Conservation (phyloP, 2,329 filamentous ascomycete genomes). For the Penicillium sp. region DNA sequence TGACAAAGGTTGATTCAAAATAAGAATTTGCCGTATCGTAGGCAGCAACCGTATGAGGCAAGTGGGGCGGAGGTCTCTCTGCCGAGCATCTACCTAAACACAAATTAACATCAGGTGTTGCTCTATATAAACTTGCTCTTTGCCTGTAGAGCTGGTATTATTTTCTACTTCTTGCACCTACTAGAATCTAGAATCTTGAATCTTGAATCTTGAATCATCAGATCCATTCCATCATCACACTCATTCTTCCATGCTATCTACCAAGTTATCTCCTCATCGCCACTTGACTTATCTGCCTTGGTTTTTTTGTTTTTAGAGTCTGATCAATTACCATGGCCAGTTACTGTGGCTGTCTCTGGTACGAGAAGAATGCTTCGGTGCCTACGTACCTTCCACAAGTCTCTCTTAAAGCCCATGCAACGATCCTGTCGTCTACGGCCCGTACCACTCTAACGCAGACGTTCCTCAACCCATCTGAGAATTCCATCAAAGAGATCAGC, state of each 20-base stretch:
- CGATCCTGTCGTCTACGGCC: slow-evolving; percentile 57
- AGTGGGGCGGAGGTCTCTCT: no score
- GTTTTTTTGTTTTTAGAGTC: neutral
- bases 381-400: slow-evolving; percentile 58
- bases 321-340: neutral
- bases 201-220: no score
- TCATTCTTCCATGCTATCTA: neutral
- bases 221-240: neutral
- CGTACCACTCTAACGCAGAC: slow-evolving; percentile 57
- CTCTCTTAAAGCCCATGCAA: slow-evolving; percentile 58
- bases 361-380: neutral
- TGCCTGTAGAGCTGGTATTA: no score
- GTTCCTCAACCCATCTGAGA: slow-evolving; percentile 58
- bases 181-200: neutral
- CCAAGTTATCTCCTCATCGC: neutral
- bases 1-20: no score
- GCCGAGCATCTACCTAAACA: no score
- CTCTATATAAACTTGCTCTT: no score
- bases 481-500: slow-evolving; percentile 53
- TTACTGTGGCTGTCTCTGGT: neutral
- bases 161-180: neutral
- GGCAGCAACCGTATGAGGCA: no score
- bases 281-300: neutral
- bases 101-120: no score
- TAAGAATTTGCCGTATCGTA: no score